A percentile compares a stretch with the other conserved stretches of the same genome.
Evolutionary conservation across 129 eudicot genomes (phyloP).

Genomic region (Centella asiatica): DNA sequence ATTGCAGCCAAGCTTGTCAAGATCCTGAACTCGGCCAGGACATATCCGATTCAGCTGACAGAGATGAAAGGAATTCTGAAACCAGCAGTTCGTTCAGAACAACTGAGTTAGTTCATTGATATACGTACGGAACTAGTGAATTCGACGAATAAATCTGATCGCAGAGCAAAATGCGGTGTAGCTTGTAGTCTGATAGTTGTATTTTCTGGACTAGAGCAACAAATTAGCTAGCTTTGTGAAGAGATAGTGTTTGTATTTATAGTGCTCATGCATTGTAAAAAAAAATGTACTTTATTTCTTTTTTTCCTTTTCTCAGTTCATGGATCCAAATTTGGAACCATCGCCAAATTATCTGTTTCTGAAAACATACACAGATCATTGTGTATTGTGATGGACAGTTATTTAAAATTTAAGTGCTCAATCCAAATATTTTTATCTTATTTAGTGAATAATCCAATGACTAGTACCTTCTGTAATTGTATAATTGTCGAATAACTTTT

Average conservation of each 20-base stretch:
- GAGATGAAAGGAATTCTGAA: conserved; percentile 2
- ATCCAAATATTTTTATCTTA: too few species aligned
- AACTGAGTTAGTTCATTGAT: background rate
- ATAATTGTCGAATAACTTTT: too few species aligned
- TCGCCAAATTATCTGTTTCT: too few species aligned
- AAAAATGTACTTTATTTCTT: too few species aligned
- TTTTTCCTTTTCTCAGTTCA: background rate
- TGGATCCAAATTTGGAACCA: too few species aligned
- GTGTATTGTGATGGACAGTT: too few species aligned
- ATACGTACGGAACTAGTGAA: background rate
- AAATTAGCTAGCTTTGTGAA: conserved; percentile 3
- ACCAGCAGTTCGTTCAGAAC: conserved; percentile 4
- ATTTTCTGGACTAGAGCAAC: background rate
- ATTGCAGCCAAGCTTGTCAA: conserved; percentile 1
- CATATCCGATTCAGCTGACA: background rate
- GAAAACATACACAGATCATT: too few species aligned
- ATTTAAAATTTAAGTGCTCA: too few species aligned
- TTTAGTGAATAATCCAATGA: too few species aligned
- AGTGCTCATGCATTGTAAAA: background rate
- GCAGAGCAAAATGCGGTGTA: conserved; percentile 6
- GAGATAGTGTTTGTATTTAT: background rate
- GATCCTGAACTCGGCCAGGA: conserved; percentile 16
- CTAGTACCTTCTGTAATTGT: too few species aligned
- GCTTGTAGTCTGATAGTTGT: background rate
- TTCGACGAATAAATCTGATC: background rate